Conservation (phyloP, 2,329 filamentous ascomycete species). For the Colletotrichum truncatum region DNA sequence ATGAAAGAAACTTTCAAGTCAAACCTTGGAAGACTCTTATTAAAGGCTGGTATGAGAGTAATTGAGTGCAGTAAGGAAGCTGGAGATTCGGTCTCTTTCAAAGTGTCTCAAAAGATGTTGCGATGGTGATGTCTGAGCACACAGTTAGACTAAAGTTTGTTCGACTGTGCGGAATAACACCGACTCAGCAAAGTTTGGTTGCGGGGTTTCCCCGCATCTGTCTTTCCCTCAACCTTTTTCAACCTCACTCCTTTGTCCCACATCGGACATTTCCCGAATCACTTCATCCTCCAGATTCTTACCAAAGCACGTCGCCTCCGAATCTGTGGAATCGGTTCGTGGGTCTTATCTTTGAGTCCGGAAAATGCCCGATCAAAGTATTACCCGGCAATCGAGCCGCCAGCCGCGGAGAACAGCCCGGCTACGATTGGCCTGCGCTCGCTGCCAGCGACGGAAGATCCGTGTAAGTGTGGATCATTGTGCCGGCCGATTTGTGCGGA, state of each 20-base stretch:
- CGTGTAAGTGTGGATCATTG: constrained; percentile 43
- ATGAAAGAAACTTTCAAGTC: not conserved
- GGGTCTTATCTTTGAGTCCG: not conserved
- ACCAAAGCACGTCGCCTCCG: constrained; percentile 9
- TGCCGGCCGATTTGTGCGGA: not conserved
- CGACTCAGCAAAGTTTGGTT: constrained; percentile 10
- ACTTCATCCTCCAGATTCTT: not conserved
- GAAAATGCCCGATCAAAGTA: constrained; percentile 18
- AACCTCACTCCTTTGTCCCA: constrained; percentile 20
- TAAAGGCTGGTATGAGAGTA: not conserved
- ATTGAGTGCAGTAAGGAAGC: not conserved
- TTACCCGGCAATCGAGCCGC: constrained; percentile 26
- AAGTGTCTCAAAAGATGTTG: not conserved
- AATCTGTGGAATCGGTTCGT: not conserved
- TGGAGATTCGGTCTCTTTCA: not conserved
- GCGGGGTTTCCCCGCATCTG: constrained; percentile 11
- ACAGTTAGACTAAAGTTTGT: not conserved
- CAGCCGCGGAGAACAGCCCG: constrained; percentile 36
- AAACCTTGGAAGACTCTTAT: not conserved
- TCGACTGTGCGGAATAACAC: not conserved
- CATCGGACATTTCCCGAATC: constrained; percentile 19
- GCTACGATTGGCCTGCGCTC: constrained; percentile 33
- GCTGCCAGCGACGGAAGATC: constrained; percentile 60
- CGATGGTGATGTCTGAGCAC: not conserved
- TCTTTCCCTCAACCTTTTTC: constrained; percentile 7